Evolutionary conservation across 495 filamentous ascomycete genomes (phyloP).

Genomic region (Aspergillus funiculosus): DNA sequence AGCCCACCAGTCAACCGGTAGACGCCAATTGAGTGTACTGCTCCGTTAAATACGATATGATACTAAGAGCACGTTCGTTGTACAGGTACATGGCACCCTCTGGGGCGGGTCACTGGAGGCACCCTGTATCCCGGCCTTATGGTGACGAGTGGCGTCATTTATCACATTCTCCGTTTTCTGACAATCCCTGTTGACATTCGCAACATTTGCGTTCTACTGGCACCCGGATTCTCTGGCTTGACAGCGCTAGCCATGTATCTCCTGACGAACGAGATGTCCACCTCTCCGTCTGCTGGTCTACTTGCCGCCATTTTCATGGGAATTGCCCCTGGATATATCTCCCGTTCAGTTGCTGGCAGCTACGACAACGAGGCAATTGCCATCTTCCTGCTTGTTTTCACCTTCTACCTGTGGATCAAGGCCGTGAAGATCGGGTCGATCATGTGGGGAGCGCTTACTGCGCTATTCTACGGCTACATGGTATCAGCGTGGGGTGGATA

Average conservation of each 20-base stretch:
- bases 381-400: slow-evolving; percentile 97
- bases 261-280: slow-evolving; percentile 92
- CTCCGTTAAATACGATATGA: slow-evolving; percentile 10
- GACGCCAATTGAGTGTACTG: slow-evolving; percentile 12
- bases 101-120: slow-evolving; percentile 96
- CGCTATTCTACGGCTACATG: slow-evolving; percentile 99
- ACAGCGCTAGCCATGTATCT: slow-evolving; percentile 93
- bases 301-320: slow-evolving; percentile 96
- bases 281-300: slow-evolving; percentile 86
- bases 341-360: slow-evolving; percentile 92
- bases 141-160: slow-evolving; percentile 97
- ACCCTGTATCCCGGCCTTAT: slow-evolving; percentile 98
- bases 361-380: slow-evolving; percentile 99
- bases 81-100: slow-evolving; percentile 94
- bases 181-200: slow-evolving; percentile 96
- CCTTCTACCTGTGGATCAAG: slow-evolving; percentile 99
- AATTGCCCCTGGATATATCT: slow-evolving; percentile 96
- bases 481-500: slow-evolving; percentile 99
- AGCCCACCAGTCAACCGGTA: neutral
- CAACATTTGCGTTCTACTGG: slow-evolving; percentile 96
- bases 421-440: slow-evolving; percentile 91
- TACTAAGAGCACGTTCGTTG: slow-evolving; percentile 18
- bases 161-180: slow-evolving; percentile 85
- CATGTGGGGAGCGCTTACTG: slow-evolving; percentile 91
- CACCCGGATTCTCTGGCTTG: slow-evolving; percentile 90